Evolutionary conservation across 208 protist genomes (phyloP), one percentile per base, ranked within the genome.

Genomic region (Acanthamoeba lugdunensis): DNA sequence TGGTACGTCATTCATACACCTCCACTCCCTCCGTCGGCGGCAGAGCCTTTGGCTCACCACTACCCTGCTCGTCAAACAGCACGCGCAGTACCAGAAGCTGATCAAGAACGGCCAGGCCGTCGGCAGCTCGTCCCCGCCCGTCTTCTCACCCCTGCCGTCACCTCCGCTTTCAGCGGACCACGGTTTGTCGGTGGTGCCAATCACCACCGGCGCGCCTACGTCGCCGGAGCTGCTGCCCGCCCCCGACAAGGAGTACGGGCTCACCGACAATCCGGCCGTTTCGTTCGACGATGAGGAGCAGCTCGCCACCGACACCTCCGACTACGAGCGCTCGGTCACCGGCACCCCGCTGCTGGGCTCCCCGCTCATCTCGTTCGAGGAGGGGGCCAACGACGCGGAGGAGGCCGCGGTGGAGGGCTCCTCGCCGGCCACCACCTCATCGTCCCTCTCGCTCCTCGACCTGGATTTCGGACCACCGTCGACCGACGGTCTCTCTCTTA

Each of bases 71-170:
- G 58, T 1, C 7, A 28, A 28, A 2, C 73, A 82, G 73, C 33
- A 82, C 23, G 73, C 73, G 6, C 73, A 82, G 30, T 82, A 82
- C 41, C 73, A 82, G 73, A 82, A 82, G 73, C 30, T 82, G 73
- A 11, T 54, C 45, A 82, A 82, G 41, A 82, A 82, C 73, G 73
- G 73, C 28, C 73, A 82, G 37, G 23, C 25, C 7, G 73, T 54
- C 7, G 73, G 73, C 1, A 56, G 45, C 65, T 73, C 65, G 65
- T 73, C 65, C 0, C 37, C 69, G 28, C 33, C 33, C 14, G 37
- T n/a, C 69, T 79, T 48, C 33, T 41, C 69, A 45, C 69, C 73
- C 13, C 13, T 54, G 25, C 45, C 73, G 1, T 82, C 73, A 41
- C 73, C 73, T 2, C 56, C 41, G 45, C 73, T 82, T 11, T 41